phyloP scores from a whole-genome alignment of 2,329 filamentous ascomycete genomes.

The Plectosphaerella cucumerina region DNA sequence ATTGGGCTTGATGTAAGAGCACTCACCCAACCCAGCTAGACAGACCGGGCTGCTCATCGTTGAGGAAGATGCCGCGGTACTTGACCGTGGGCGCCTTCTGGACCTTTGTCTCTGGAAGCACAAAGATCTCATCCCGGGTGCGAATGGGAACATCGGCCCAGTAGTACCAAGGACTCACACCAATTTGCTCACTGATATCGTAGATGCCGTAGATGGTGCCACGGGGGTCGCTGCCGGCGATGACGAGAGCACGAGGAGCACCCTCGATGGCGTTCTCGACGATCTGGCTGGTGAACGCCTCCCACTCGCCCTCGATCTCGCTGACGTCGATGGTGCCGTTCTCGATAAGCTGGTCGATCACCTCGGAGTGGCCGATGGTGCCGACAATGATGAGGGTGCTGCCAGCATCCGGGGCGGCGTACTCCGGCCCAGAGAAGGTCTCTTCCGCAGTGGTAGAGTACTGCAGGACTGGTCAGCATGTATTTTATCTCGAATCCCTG shows the following conservation, averaged over 20 bases:
- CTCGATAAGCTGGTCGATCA: conserved; percentile 55
- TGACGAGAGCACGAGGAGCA: conserved; percentile 56
- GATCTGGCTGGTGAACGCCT: conserved; percentile 59
- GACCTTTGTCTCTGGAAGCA: conserved; percentile 46
- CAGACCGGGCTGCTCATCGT: conserved; percentile 64
- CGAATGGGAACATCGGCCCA: conserved; percentile 59
- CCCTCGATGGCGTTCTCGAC: conserved; percentile 54
- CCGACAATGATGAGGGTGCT: conserved; percentile 62
- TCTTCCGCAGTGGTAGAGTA: conserved; percentile 28
- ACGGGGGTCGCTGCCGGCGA: conserved; percentile 61
- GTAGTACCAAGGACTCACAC: conserved; percentile 67
- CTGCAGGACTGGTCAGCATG: conserved; percentile 29
- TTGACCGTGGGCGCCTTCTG: conserved; percentile 60
- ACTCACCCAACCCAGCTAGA: conserved; percentile 57
- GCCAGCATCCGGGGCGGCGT: conserved; percentile 32
- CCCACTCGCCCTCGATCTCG: conserved; percentile 60
- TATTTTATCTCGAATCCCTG: neutral
- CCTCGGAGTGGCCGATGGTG: conserved; percentile 59
- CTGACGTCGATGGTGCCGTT: conserved; percentile 54
- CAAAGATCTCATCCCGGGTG: conserved; percentile 49
- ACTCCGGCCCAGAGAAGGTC: conserved; percentile 40
- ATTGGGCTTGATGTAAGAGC: neutral
- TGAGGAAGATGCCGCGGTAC: conserved; percentile 67
- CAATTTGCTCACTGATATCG: conserved; percentile 68
- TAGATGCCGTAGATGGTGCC: conserved; percentile 69